These are phyloP conservation scores for Tulasnella sp. DNA, from an alignment of 768 basidiomycete species.

Conservation along the genomic window DNA sequence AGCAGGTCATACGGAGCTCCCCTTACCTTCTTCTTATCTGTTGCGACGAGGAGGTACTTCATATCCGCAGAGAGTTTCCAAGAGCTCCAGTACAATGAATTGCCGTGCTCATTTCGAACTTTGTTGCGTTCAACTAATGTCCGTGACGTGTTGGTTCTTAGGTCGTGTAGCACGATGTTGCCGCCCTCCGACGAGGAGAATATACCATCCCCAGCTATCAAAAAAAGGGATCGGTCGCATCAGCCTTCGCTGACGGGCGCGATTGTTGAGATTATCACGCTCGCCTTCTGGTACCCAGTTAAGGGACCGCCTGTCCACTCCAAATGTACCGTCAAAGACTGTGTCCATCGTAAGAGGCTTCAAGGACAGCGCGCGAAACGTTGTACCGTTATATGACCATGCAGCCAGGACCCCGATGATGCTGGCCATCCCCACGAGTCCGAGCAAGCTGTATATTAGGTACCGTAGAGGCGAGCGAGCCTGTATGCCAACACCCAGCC, in stretches of 20 bases:
- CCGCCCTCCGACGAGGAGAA: constrained; percentile 55
- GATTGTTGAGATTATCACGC: constrained; percentile 18
- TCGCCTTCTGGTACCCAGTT: constrained; percentile 90
- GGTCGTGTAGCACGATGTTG: constrained; percentile 66
- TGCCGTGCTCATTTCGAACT: constrained; percentile 52
- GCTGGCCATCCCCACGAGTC: constrained; percentile 48
- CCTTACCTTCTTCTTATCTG: constrained; percentile 58
- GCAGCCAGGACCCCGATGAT: constrained; percentile 73
- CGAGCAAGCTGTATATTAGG: constrained; percentile 49
- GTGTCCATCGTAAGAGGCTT: constrained; percentile 77
- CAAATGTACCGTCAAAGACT: constrained; percentile 86
- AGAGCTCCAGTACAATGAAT: constrained; percentile 36
- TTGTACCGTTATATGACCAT: constrained; percentile 49
- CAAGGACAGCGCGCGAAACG: constrained; percentile 36
- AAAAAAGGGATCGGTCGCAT: too few relatives aligned
- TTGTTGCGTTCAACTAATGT: constrained; percentile 47
- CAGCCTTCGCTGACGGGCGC: neutral
- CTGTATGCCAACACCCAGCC: neutral
- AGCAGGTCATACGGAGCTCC: neutral
- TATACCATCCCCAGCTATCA: constrained; percentile 83
- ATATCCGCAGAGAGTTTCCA: constrained; percentile 90
- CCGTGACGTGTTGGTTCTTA: constrained; percentile 60
- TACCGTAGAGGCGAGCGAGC: constrained; percentile 32
- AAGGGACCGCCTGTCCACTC: constrained; percentile 34
- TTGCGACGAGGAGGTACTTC: constrained; percentile 75